Base-by-base conservation (phyloP, 1,284 basidiomycete genomes). In the Athelia psychrophila region DNA sequence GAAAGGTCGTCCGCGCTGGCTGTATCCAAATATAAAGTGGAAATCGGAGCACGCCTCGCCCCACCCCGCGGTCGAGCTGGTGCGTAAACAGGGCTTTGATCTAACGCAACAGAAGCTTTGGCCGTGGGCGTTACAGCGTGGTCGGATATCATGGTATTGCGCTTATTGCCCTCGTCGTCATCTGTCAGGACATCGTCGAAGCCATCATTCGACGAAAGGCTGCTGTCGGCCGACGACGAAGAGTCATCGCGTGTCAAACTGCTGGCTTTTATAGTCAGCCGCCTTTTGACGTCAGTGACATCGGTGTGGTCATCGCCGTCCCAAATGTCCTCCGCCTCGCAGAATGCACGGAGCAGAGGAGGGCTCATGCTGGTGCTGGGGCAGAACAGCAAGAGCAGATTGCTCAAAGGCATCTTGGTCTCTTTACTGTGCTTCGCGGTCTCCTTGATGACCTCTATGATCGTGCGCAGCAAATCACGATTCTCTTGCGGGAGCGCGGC, bases 361-460 rank as follows among this genome's bases (percentile, higher is more conserved):
- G 90, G 88, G 51, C 77, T 88, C 80, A 93, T 86, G 61, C 80
- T 84, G 60, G 93, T 69, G 61, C 86, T 92, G 24, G 91, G 91
- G 58, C 86, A 91, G 64, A 93, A 85, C 49, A 93, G 83, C 44
- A 92, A 71, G 23, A 93, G 69, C 57, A 93, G 66, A 62, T 93
- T 93, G 63, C 84, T 86, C 58, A 93, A 64, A 1, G 89, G 88
- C 91, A 93, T 93, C 73, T 89, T 91, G 32, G 89, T 93, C 62
- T 82, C 80, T 57, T 76, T 78, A 57, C 75, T 77, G 51, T 77
- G 76, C 50, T 72, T 73, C 0, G 86, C 81, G 2, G 88, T 91
- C 36, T 77, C 80, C 49, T 77, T 80, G 59, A 92, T 87, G 38
- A 92, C 72, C 52, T 91, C 86, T 15, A 81, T 77, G 22, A 91